Conservation (phyloP, 2,329 filamentous ascomycete genomes). For the Clonostachys chloroleuca region DNA sequence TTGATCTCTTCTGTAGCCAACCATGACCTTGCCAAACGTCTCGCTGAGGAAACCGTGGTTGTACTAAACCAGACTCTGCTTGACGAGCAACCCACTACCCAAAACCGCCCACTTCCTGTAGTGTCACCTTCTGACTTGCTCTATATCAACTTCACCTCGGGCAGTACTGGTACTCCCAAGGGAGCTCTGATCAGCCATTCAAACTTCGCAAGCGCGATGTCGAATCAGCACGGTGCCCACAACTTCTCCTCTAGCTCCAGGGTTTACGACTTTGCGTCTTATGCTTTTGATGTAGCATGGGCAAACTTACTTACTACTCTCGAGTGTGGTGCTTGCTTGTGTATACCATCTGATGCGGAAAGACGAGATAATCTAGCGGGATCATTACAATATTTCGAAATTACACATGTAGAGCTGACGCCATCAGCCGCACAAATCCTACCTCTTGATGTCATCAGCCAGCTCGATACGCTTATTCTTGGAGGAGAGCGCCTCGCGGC, state of each 20-base stretch:
- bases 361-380: conserved; percentile 4
- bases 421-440: too few species aligned
- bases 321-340: conserved; percentile 7
- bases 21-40: too few species aligned
- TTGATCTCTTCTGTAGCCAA: background rate
- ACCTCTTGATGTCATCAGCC: too few species aligned
- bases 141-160: conserved; percentile 4
- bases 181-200: conserved; percentile 3
- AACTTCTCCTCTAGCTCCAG: conserved; percentile 1
- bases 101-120: too few species aligned
- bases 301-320: conserved; percentile 3
- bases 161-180: too few species aligned
- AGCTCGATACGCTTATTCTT: too few species aligned
- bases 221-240: conserved; percentile 17
- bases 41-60: too few species aligned
- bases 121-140: background rate
- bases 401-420: too few species aligned
- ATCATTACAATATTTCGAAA: too few species aligned
- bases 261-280: conserved; percentile 6
- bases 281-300: conserved; percentile 6
- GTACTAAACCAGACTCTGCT: too few species aligned
- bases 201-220: background rate
- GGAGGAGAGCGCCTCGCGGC: too few species aligned
- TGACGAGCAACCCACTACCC: too few species aligned
- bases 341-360: conserved; percentile 8